Conservation (phyloP, 129 eudicot genomes). For the Pseudognaphalium luteoalbum region DNA sequence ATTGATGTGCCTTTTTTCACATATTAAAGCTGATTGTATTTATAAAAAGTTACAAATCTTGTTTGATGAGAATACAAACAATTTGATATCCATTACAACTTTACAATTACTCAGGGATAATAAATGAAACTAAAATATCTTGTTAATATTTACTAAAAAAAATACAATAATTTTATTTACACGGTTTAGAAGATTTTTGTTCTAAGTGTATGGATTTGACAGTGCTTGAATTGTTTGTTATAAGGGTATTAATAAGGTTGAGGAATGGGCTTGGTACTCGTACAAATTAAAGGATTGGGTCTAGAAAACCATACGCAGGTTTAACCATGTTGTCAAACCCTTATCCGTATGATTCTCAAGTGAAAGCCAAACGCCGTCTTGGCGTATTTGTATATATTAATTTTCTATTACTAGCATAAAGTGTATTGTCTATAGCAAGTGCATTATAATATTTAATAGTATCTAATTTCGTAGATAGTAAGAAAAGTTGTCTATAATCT, state of each 20-base stretch:
- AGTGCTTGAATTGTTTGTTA: background rate
- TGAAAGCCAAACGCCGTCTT: background rate
- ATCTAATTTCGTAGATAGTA: background rate
- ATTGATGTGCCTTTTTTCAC: slow-evolving; percentile 16
- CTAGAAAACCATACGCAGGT: too few species aligned
- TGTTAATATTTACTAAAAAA: background rate
- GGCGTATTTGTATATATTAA: slow-evolving; percentile 2
- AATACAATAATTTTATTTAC: background rate
- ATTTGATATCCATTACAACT: too few species aligned
- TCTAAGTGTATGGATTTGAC: background rate
- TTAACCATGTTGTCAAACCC: too few species aligned
- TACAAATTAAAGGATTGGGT: too few species aligned
- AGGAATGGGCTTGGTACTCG: background rate
- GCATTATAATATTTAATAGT: too few species aligned
- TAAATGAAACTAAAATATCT: background rate
- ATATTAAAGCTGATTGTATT: too few species aligned
- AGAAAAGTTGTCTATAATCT: background rate
- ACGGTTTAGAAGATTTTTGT: background rate
- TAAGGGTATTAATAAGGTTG: background rate
- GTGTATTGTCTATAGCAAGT: background rate
- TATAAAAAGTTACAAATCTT: too few species aligned
- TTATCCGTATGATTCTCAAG: background rate
- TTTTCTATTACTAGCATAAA: background rate
- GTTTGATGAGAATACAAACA: too few species aligned
- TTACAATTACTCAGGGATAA: too few species aligned